Base-by-base conservation (phyloP, 352 stramenopile genomes). In the Phytophthora macrochlamydospora region DNA sequence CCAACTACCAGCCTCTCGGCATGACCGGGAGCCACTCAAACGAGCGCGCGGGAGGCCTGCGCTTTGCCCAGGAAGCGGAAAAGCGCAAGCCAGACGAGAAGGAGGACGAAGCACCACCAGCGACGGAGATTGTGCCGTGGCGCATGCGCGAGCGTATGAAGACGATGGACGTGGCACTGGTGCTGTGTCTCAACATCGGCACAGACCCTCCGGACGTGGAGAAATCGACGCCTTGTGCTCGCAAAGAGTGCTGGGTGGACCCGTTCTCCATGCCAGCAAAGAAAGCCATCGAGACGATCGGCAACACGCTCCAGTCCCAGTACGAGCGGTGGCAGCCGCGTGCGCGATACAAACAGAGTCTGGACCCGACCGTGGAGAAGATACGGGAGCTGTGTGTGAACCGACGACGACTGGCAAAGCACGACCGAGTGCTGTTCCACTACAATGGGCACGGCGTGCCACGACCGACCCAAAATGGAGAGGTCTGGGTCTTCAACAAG, bases 401-500 rank as follows among this genome's bases (percentile, higher is more conserved):
- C 14, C 88, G 99, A 73, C 81, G 98, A 29, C 83, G 94, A 51
- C 81, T 94, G 51, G 97, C 97, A 13, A 97, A 97, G 62, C 67
- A 89, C 56, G 96, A 99, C 70, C 84, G 98, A 50, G 88, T 99
- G 18, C 69, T 99, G 18, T 96, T 99, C 58, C 98, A 99, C 81
- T 99, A 99, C 86, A 99, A 99, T 79, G 98, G 98, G 53, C 98
- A 99, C 75, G 98, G 98, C 43, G 98, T 99, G 18, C 98, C 98
- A 32, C 76, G 94, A n/a, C 97, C 93, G 24, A 99, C 97, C 7
- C 77, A 84, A 9, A 98, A 98, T 75, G 97, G 98, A 40, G 97
- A 99, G 71, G 95, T 99, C 54, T 99, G 98, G 98, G 93, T 99
- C 24, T 99, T 99, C 75, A 99, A 99, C 82, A 98, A 98, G 80